Evolutionary conservation across 106 monocot genomes (phyloP).

Genomic region (Triglochin maritima): DNA sequence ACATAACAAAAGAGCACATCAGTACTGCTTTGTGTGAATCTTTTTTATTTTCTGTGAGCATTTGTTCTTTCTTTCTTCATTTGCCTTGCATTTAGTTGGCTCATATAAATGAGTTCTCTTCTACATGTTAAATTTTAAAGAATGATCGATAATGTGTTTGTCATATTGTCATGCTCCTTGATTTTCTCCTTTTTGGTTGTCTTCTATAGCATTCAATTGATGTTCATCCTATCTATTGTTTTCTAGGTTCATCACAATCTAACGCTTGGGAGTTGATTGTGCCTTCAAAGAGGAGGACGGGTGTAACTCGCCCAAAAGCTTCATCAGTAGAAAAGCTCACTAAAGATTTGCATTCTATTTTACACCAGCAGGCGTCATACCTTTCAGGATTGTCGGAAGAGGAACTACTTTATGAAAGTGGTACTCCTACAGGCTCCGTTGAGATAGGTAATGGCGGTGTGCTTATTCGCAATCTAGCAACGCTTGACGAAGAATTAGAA

Average conservation of each 20-base stretch:
- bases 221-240: background rate
- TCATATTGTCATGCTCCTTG: too few species aligned
- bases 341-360: constrained; percentile 69
- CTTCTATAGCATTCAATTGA: too few species aligned
- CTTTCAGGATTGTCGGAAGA: constrained; percentile 52
- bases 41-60: too few species aligned
- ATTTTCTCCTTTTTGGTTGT: too few species aligned
- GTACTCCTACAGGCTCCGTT: constrained; percentile 40
- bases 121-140: too few species aligned
- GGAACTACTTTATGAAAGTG: constrained; percentile 63
- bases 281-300: constrained; percentile 71
- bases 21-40: too few species aligned
- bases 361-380: constrained; percentile 58
- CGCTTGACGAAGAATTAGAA: constrained; percentile 85
- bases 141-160: too few species aligned
- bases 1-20: too few species aligned
- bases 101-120: too few species aligned
- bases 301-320: constrained; percentile 41
- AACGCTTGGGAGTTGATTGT: constrained; percentile 62
- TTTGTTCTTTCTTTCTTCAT: too few species aligned
- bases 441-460: constrained; percentile 86
- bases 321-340: constrained; percentile 86
- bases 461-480: constrained; percentile 58
- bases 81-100: too few species aligned
- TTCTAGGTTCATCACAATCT: constrained; percentile 70